Base-by-base conservation (phyloP, 306 rosid genomes). In the Vigna nakashimae region DNA sequence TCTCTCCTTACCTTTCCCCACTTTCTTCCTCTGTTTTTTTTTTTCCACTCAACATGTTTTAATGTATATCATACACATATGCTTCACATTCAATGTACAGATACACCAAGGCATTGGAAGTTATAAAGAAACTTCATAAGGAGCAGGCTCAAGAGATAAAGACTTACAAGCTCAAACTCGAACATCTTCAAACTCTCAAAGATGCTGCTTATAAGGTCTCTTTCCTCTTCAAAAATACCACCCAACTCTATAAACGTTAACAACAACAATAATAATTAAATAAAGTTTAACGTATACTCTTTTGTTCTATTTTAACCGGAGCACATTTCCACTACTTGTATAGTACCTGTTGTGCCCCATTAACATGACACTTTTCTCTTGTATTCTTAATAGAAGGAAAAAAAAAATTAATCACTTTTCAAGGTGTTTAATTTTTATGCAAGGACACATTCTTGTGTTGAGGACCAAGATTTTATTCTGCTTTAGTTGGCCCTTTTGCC, bases 21-120 rank as follows among this genome's bases (percentile, higher is more conserved):
- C 50, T 45, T 4, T 45, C 50, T 8, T 3, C 7, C 20, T 9
- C 20, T 34, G 38, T 50, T 1, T 16, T 50, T 15, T 15, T 15
- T 7, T 59, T 65, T 9, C 26, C 60, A 18, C 70, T 62, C 36
- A 11, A 43, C 48, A 9, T 43, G 10, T 43, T 8, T 0, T 10
- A 45, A 6, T 10, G 10, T 11, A 43, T 1, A 9, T 43, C 12
- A 11, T 9, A 11, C 5, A 9, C 4, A 45, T 11, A 45, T 45
- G 6, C 15, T 32, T 62, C 11, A 1, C n/a, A 4, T 4, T 26
- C 49, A 48, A 82, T 75, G 64, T 10, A 43, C 89, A 93, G 98
- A 84, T 93, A 93, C 84, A 93, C 98, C 49, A 93, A 93, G 86
- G 98, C 98, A 43, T 79, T 93, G 87, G 98, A 91, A 86, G 98